Evolutionary conservation across 495 filamentous ascomycete species (phyloP), one percentile per base, ranked within the genome.

Genomic region (Xylaria cubensis): DNA sequence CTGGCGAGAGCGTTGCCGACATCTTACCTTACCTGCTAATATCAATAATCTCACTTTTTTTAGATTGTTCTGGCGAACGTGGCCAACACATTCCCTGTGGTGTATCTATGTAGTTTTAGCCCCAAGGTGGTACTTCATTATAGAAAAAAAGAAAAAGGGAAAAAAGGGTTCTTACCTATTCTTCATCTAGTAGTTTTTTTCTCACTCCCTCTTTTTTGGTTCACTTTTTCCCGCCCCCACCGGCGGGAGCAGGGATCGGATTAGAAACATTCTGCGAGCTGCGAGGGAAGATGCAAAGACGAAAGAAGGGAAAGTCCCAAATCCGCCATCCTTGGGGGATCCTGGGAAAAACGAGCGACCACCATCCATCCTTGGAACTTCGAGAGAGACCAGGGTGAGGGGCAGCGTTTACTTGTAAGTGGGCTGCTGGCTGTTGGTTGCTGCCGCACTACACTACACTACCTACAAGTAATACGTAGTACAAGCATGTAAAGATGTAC

Each of bases 1-100:
- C 64, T 55, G 26, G 50, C 41, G 67, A 69, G 66, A 36, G 24
- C 39, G 66, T 39, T 39, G 36, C n/a, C 15, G 66, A 51, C 17
- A 32, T 69, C 51, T 69, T 53, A 44, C 21, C 62, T 48, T 48
- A 32, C 56, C 19, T 39, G 36, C 36, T n/a, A 56, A 29, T 32
- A 61, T 61, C 26, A 29, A 29, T 29, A 29, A 29, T 29, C 58
- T 61, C 58, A 61, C 29, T 61, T 29, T 36, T 61, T 29, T 36
- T 36, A 61, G 58, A 61, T 41, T 61, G 6, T 9, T 26, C 17
- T 56, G 4, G 53, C 13, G 12, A 61, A 41, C 32, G 34, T 61
- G 29, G 58, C 58, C 32, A 39, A 39, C 58, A 61, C 32, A 61
- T 61, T 61, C 32, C 21, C 17, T 39, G 58, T 61, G 34, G 29